These are phyloP conservation scores for Penicillium herquei DNA, from an alignment of 495 filamentous ascomycete species.

Conservation along the genomic window DNA sequence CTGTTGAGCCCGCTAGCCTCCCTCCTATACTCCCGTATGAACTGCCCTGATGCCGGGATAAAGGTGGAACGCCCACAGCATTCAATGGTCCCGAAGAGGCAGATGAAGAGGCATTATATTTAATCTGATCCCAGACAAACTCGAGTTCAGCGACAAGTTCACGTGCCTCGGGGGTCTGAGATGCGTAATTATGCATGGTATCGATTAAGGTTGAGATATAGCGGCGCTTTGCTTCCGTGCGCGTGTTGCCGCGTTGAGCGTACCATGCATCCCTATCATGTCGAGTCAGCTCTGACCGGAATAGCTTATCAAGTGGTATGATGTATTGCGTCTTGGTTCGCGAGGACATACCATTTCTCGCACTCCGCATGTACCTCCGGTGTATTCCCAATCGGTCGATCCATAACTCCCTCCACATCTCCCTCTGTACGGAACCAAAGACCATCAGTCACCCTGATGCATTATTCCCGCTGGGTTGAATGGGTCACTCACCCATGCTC, in stretches of 20 bases:
- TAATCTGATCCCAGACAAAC: conserved; percentile 98
- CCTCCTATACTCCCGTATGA: conserved; percentile 38
- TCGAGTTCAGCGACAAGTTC: conserved; percentile 92
- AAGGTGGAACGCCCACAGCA: conserved; percentile 34
- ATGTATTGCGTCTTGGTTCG: not conserved
- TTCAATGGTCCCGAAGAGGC: conserved; percentile 49
- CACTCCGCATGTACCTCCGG: conserved; percentile 54
- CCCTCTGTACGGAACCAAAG: conserved; percentile 57
- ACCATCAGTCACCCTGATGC: too few species aligned
- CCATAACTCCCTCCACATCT: conserved; percentile 90
- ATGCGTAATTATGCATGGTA: conserved; percentile 93
- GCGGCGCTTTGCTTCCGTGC: conserved; percentile 90
- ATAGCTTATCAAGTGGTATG: not conserved
- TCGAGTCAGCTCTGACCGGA: not conserved
- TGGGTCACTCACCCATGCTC: conserved; percentile 66
- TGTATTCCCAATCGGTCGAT: conserved; percentile 63
- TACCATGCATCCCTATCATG: conserved; percentile 83
- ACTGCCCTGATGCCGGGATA: conserved; percentile 26
- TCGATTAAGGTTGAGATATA: conserved; percentile 93
- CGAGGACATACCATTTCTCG: conserved; percentile 56
- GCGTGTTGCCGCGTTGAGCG: conserved; percentile 70
- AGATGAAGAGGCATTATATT: conserved; percentile 70
- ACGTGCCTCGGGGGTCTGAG: conserved; percentile 75
- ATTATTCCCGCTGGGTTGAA: too few species aligned
- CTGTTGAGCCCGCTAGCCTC: conserved; percentile 23